Conservation (phyloP, 2,329 filamentous ascomycete species). For the Clonostachys rhizophaga region DNA sequence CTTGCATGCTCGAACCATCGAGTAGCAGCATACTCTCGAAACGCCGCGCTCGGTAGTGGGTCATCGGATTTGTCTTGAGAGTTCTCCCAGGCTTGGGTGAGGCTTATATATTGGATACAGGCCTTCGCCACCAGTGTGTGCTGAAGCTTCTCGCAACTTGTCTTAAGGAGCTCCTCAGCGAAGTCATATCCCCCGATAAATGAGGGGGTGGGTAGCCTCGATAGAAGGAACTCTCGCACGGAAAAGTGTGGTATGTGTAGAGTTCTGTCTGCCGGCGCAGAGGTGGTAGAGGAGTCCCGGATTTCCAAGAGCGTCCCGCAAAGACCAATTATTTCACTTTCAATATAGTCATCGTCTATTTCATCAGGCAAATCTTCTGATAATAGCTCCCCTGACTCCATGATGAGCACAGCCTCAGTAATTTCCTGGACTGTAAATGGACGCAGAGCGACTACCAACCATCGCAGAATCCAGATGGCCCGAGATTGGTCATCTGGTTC, state of each 20-base stretch:
- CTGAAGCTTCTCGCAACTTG: background rate
- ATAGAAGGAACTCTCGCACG: background rate
- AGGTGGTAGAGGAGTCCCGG: rapidly evolving
- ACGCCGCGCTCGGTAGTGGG: background rate
- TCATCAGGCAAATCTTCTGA: constrained; percentile 12
- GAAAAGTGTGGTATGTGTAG: background rate
- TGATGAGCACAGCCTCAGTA: constrained; percentile 11
- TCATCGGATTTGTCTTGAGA: background rate
- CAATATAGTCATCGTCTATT: constrained; percentile 18
- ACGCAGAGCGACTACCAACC: constrained; percentile 13
- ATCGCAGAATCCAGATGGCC: constrained; percentile 18
- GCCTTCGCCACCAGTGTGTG: background rate
- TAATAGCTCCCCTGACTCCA: background rate
- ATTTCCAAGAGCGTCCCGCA: constrained; percentile 22
- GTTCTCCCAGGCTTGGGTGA: background rate
- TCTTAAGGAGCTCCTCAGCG: too few species aligned
- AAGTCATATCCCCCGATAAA: background rate
- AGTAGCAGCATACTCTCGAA: background rate
- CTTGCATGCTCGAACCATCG: background rate
- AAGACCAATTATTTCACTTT: constrained; percentile 15
- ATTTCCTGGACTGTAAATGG: constrained; percentile 14
- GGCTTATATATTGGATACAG: background rate
- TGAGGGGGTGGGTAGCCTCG: background rate
- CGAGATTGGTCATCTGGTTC: constrained; percentile 8
- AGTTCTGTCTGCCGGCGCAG: background rate